Percentiles rank a stretch among this genome's conserved stretches.
Conservation (phyloP, 2,329 filamentous ascomycete species). For the Annulohypoxylon truncatum region DNA sequence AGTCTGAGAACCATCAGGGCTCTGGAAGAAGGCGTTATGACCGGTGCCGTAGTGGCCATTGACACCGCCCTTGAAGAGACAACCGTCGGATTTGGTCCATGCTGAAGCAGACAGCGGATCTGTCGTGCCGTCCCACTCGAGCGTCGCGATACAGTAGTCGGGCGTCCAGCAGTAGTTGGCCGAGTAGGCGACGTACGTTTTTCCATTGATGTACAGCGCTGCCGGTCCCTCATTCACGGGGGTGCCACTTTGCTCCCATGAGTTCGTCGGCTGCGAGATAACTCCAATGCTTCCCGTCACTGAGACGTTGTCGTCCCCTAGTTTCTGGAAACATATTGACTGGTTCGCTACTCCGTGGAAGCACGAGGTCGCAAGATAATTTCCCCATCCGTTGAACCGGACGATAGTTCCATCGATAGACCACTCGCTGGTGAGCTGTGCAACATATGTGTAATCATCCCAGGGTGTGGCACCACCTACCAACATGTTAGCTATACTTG, state of each 20-base stretch:
- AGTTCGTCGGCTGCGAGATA: constrained; percentile 62
- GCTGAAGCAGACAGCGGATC: constrained; percentile 58
- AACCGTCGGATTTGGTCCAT: constrained; percentile 64
- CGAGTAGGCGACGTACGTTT: constrained; percentile 65
- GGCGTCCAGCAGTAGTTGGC: constrained; percentile 68
- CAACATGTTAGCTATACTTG: neutral
- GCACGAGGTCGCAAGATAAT: constrained; percentile 68
- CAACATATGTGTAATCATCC: constrained; percentile 62
- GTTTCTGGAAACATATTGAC: constrained; percentile 54
- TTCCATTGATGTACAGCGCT: constrained; percentile 62
- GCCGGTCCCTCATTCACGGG: constrained; percentile 68
- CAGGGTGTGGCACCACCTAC: constrained; percentile 63
- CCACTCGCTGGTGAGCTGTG: constrained; percentile 61
- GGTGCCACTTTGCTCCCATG: constrained; percentile 59
- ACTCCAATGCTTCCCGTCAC: constrained; percentile 59
- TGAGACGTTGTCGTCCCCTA: constrained; percentile 55
- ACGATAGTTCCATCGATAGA: constrained; percentile 66
- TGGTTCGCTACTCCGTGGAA: constrained; percentile 56
- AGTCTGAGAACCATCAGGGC: constrained; percentile 64
- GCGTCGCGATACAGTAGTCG: constrained; percentile 64
- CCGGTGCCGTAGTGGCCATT: constrained; percentile 69
- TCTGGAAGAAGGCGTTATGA: constrained; percentile 69
- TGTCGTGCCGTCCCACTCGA: constrained; percentile 63
- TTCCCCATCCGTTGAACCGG: constrained; percentile 57
- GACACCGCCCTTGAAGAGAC: constrained; percentile 60